Evolutionary conservation across 331 rosid genomes (phyloP), one percentile per base, ranked within the genome.

Genomic region (Rhamnella rubrinervis): DNA sequence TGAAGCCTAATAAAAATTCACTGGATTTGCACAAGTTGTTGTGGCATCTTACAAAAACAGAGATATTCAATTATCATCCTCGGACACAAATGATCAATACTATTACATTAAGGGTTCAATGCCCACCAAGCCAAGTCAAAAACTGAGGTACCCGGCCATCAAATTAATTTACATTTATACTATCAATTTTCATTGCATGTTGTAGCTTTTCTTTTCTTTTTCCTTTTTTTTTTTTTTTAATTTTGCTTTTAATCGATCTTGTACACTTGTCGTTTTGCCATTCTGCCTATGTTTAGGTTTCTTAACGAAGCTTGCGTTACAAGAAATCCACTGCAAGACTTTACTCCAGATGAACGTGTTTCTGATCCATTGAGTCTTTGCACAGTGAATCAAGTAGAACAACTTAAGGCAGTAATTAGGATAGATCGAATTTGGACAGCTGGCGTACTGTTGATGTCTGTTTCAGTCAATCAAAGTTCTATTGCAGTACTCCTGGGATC

Each of bases 21-120:
- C 50, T 60, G 75, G 67, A 17, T 49, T 70, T 5, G 25, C 61
- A 16, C 75, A 70, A 70, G 75, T 70, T 17, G 17, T 25, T 13
- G 75, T 60, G 6, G 75, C 46, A 44, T 65, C 75, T 23, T 70
- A 57, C 26, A 70, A 47, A 44, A 70, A 70, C 47, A 49, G 75
- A 58, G 46, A 14, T 3, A 21, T 70, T 23, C 8, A 19, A 53
- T 8, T 53, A 1, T 20, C 75, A 46, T 49, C 66, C 37, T 46
- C 59, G 13, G 25, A 59, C 47, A 60, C 60, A 28, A 28, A 23
- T 49, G 46, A 56, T 25, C 31, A 44, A 16, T 59, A 46, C 10
- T 60, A 59, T 39, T 59, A 25, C n/a, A 44, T 47, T 19, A 46
- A n/a, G 28, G 75, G 59, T 20, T 20, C 67, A 5, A 60, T 40